Percentiles rank a stretch among this genome's conserved stretches.
Conservation (phyloP, 495 filamentous ascomycete genomes). For the Aspergillus leporis region DNA sequence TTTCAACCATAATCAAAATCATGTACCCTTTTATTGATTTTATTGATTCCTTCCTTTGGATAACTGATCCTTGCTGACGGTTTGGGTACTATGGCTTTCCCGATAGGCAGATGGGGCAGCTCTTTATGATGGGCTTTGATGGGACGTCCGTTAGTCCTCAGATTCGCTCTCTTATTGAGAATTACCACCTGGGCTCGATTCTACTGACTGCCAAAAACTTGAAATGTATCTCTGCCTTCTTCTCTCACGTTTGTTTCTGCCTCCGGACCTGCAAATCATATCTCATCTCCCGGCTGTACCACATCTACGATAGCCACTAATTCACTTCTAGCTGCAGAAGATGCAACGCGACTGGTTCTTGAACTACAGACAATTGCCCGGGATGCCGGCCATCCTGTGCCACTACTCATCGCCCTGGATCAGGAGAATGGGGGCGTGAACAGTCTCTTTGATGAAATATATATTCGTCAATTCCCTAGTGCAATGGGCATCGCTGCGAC, state of each 20-base stretch:
- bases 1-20: not conserved
- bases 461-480: constrained; percentile 87
- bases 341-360: constrained; percentile 76
- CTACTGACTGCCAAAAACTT: constrained; percentile 88
- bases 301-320: constrained; percentile 19
- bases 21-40: constrained; percentile 19
- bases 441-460: constrained; percentile 87
- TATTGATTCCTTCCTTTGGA: constrained; percentile 11
- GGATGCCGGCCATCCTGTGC: constrained; percentile 81
- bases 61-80: constrained; percentile 35
- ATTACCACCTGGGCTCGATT: constrained; percentile 82
- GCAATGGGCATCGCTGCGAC: constrained; percentile 90
- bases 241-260: constrained; percentile 10
- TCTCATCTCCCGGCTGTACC: not conserved
- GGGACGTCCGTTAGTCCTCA: constrained; percentile 83
- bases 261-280: not conserved
- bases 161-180: constrained; percentile 79
- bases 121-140: constrained; percentile 96
- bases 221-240: constrained; percentile 61
- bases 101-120: constrained; percentile 71
- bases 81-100: constrained; percentile 34
- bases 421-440: constrained; percentile 96
- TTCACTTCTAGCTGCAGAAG: constrained; percentile 66
- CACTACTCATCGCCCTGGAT: constrained; percentile 80
- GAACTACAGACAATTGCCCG: constrained; percentile 86